These are phyloP conservation scores for Coleophoma crateriformis DNA, from an alignment of 2,329 filamentous ascomycete genomes.

Conservation along the genomic window DNA sequence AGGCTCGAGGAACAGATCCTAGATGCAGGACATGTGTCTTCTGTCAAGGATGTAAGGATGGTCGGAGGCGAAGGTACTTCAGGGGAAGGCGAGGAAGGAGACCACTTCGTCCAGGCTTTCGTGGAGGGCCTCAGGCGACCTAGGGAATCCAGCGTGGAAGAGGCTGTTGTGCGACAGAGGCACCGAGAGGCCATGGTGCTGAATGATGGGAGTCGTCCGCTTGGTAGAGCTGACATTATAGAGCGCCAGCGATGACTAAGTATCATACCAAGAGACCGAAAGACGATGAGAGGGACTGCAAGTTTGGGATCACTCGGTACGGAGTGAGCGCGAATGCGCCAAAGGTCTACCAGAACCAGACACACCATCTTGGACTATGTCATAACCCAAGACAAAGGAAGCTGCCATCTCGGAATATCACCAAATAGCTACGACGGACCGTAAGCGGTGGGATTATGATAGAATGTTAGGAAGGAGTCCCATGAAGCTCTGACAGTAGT, in stretches of 20 bases:
- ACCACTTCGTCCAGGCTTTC: slow-evolving; percentile 21
- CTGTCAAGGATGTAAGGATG: slow-evolving; percentile 36
- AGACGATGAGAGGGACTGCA: too few species aligned
- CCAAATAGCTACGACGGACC: too few species aligned
- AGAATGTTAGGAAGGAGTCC: too few species aligned
- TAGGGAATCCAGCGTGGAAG: slow-evolving; percentile 53
- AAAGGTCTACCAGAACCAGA: too few species aligned
- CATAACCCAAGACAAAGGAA: too few species aligned
- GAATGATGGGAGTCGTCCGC: slow-evolving; percentile 73
- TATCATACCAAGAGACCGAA: too few species aligned
- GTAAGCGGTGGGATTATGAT: too few species aligned
- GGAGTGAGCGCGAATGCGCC: too few species aligned
- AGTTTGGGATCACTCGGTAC: too few species aligned
- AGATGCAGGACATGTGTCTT: slow-evolving; percentile 26
- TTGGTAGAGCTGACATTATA: slow-evolving; percentile 74
- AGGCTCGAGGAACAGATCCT: slow-evolving; percentile 23
- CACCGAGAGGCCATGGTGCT: slow-evolving; percentile 87
- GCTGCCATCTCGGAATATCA: too few species aligned
- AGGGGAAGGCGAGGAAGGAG: slow-evolving; percentile 25
- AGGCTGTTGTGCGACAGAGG: slow-evolving; percentile 68
- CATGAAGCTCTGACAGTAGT: too few species aligned
- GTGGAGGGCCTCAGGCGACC: slow-evolving; percentile 31
- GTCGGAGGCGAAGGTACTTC: slow-evolving; percentile 46
- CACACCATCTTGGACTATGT: too few species aligned
- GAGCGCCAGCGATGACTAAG: slow-evolving; percentile 34